Base-by-base conservation (phyloP, 2,329 filamentous ascomycete genomes). In the Penicillium sp. region DNA sequence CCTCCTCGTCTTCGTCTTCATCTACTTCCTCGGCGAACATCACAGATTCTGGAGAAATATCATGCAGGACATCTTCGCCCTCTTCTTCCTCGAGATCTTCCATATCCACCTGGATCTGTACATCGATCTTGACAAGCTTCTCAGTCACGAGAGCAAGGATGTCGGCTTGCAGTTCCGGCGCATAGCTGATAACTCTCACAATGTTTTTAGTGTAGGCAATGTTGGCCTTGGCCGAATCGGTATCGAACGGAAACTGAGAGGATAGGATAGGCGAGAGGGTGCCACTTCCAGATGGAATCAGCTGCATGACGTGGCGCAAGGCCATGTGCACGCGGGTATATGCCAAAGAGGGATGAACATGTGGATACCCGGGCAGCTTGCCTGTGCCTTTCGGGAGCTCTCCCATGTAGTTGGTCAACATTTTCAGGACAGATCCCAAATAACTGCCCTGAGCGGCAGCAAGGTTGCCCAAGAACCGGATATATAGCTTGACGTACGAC, bases 71-170 rank as follows among this genome's bases (percentile, higher is more conserved):
- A 57, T 88, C 87, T 26, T 93, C 88, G 58, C 92, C 91, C 9
- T 92, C 84, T 59, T 96, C 91, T 66, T 98, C 94, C 65, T 97
- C 94, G 64, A 97, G 81, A 69, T 98, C 93, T 65, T 98, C 93
- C 71, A 98, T 82, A 71, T 98, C 93, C 54, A 93, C 86, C 77
- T 97, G 94, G 76, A 98, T 95, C 74, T 97, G 91, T 1, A 96
- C 92, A 74, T 99, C 95, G 62, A 98, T 91, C 78, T 95, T 95
- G 71, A 98, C 92, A 7, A 98, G 84, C 65, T 91, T 89, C 69
- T 94, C 91, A 47, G 93, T 90, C 52, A 98, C 90, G 13, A 96
- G 81, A 60, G 92, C 89, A 66, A 97, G 84, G 26, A 98, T 88
- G 64, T 96, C 91, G 7, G 90, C 87, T 64, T 90, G 89, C 41